Conservation (phyloP, 495 filamentous ascomycete species). For the Monascus purpureus region DNA sequence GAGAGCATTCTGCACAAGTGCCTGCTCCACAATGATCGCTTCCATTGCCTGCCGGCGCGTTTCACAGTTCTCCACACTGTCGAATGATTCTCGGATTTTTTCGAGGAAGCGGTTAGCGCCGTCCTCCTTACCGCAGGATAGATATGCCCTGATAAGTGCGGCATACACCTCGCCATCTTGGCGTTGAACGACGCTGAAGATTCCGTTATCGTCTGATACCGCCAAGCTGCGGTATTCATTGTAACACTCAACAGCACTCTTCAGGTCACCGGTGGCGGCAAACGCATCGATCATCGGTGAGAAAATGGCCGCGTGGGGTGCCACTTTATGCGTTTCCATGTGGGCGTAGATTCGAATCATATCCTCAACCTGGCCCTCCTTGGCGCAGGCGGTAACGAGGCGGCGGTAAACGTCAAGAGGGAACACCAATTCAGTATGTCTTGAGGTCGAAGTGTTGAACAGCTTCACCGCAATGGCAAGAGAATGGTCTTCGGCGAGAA, state of each 20-base stretch:
- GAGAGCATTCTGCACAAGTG: constrained; percentile 60
- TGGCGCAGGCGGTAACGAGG: constrained; percentile 74
- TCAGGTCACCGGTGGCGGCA: constrained; percentile 61
- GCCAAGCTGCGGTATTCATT: constrained; percentile 82
- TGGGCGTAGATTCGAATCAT: constrained; percentile 84
- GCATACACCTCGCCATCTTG: constrained; percentile 78
- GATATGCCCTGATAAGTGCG: constrained; percentile 73
- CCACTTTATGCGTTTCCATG: constrained; percentile 64
- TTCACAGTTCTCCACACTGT: constrained; percentile 37
- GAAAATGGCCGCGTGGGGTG: constrained; percentile 67
- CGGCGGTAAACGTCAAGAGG: constrained; percentile 64
- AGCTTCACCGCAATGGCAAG: constrained; percentile 70
- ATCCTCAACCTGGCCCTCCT: constrained; percentile 59
- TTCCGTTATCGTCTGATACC: constrained; percentile 63
- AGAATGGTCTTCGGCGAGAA: constrained; percentile 74
- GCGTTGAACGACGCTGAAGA: constrained; percentile 53
- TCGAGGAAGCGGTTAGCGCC: constrained; percentile 73
- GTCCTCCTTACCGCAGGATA: constrained; percentile 59
- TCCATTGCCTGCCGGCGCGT: constrained; percentile 42
- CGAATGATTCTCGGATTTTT: constrained; percentile 50
- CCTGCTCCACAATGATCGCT: constrained; percentile 54
- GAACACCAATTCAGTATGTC: constrained; percentile 37
- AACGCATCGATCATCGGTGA: constrained; percentile 88
- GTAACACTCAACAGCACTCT: constrained; percentile 87
- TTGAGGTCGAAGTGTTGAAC: constrained; percentile 56